Percentiles rank a stretch among this genome's conserved stretches.
Conservation (phyloP, 306 rosid genomes). For the Rubus parviflorus region DNA sequence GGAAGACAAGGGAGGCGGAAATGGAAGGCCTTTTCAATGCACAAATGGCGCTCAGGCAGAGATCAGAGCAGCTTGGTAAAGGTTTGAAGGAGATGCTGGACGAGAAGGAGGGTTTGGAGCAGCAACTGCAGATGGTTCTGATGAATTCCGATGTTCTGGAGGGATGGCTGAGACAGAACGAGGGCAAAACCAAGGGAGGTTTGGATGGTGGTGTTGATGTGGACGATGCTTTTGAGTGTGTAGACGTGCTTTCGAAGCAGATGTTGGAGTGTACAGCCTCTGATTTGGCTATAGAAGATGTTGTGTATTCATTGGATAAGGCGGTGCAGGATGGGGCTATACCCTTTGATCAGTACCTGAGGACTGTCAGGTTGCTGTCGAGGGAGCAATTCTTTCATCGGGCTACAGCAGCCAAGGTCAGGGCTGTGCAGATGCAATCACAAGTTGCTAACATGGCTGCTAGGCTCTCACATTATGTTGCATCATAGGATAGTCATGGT, state of each 20-base stretch:
- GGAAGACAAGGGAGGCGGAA: slow-evolving; percentile 69
- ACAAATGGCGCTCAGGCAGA: slow-evolving; percentile 63
- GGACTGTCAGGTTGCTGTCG: slow-evolving; percentile 77
- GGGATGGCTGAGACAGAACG: slow-evolving; percentile 75
- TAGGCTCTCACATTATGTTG: slow-evolving; percentile 57
- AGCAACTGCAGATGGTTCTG: slow-evolving; percentile 84
- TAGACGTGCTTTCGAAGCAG: slow-evolving; percentile 70
- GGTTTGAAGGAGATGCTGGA: slow-evolving; percentile 77
- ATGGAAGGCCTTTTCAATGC: slow-evolving; percentile 67
- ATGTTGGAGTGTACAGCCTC: slow-evolving; percentile 76
- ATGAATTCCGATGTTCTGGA: slow-evolving; percentile 79
- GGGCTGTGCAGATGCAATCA: slow-evolving; percentile 83
- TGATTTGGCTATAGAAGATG: slow-evolving; percentile 86
- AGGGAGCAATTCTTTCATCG: slow-evolving; percentile 89
- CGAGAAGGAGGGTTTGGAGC: slow-evolving; percentile 88
- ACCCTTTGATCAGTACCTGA: slow-evolving; percentile 81
- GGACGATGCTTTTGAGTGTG: slow-evolving; percentile 69
- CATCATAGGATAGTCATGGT: background rate
- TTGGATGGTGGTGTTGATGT: slow-evolving; percentile 37
- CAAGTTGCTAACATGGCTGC: slow-evolving; percentile 89
- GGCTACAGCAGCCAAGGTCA: slow-evolving; percentile 65
- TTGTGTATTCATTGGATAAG: slow-evolving; percentile 77
- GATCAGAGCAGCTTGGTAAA: slow-evolving; percentile 51
- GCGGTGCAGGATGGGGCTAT: slow-evolving; percentile 68
- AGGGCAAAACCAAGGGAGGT: slow-evolving; percentile 43